Evolutionary conservation across 1,284 basidiomycete genomes (phyloP).

Genomic region (Grifola frondosa): DNA sequence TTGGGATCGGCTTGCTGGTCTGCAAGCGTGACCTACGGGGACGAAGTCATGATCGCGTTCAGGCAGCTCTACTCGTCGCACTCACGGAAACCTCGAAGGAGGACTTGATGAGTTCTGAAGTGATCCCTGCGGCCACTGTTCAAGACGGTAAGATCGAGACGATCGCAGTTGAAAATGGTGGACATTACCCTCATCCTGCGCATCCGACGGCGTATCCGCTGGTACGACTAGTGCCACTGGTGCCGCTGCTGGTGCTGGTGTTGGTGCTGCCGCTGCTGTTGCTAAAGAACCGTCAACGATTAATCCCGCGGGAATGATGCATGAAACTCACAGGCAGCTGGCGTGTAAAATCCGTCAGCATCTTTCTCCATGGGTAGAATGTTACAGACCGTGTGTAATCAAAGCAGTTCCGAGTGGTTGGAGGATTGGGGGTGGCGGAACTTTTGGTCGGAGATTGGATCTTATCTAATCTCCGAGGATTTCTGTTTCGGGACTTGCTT

Average conservation of each 20-base stretch:
- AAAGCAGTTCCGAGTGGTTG: background rate
- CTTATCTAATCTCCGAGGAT: constrained; percentile 21
- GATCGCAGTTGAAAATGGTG: constrained; percentile 1
- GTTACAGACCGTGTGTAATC: background rate
- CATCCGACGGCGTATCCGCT: constrained; percentile 9
- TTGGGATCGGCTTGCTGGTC: constrained; percentile 97
- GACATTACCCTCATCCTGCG: constrained; percentile 12
- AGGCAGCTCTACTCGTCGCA: constrained; percentile 11
- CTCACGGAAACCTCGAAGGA: constrained; percentile 74
- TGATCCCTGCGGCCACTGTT: too few species aligned
- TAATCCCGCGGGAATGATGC: constrained; percentile 1
- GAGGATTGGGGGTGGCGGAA: background rate
- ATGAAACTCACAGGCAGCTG: constrained; percentile 37
- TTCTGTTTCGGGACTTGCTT: too few species aligned
- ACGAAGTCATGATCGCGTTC: constrained; percentile 18
- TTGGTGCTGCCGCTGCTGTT: constrained; percentile 11
- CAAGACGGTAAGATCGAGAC: constrained; percentile 11
- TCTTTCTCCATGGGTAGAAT: constrained; percentile 56
- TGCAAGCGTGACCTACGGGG: constrained; percentile 85
- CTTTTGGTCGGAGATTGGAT: constrained; percentile 17
- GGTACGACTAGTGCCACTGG: background rate
- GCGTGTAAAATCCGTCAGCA: constrained; percentile 71
- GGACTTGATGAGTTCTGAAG: constrained; percentile 67
- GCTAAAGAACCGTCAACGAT: constrained; percentile 4
- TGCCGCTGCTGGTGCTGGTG: constrained; percentile 6